Conservation (phyloP, 2,329 filamentous ascomycete species). For the Nannizzia gypsea region DNA sequence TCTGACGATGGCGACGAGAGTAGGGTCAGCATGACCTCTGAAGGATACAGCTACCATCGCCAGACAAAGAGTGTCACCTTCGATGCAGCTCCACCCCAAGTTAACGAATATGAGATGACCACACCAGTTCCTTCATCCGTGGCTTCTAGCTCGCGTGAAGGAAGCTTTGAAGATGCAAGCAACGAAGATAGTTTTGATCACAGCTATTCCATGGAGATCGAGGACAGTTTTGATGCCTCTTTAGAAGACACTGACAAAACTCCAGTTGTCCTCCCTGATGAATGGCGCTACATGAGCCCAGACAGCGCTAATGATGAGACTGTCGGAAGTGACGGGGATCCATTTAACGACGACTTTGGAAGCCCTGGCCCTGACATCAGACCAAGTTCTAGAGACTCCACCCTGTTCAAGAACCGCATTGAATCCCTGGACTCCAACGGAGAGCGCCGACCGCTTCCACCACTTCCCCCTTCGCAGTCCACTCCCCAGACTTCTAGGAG, state of each 20-base stretch:
- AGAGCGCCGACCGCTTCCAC: constrained; percentile 74
- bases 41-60: constrained; percentile 50
- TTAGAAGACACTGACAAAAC: constrained; percentile 95
- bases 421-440: constrained; percentile 67
- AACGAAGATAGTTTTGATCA: constrained; percentile 55
- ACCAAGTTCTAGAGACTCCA: constrained; percentile 32
- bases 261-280: constrained; percentile 90
- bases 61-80: constrained; percentile 97
- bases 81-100: constrained; percentile 78
- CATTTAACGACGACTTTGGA: constrained; percentile 51
- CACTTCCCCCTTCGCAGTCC: constrained; percentile 51
- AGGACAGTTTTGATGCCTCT: constrained; percentile 91
- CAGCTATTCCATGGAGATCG: constrained; percentile 50
- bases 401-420: constrained; percentile 44
- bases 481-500: constrained; percentile 43
- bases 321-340: constrained; percentile 48
- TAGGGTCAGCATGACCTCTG: neutral
- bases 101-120: constrained; percentile 97
- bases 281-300: constrained; percentile 74
- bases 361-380: constrained; percentile 54
- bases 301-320: constrained; percentile 47
- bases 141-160: constrained; percentile 78
- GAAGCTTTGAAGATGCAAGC: constrained; percentile 74
- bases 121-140: constrained; percentile 92
- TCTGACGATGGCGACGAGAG: constrained; percentile 52